These are phyloP conservation scores for Lactifluus pinguis DNA, from an alignment of 768 basidiomycete species.

Conservation along the genomic window DNA sequence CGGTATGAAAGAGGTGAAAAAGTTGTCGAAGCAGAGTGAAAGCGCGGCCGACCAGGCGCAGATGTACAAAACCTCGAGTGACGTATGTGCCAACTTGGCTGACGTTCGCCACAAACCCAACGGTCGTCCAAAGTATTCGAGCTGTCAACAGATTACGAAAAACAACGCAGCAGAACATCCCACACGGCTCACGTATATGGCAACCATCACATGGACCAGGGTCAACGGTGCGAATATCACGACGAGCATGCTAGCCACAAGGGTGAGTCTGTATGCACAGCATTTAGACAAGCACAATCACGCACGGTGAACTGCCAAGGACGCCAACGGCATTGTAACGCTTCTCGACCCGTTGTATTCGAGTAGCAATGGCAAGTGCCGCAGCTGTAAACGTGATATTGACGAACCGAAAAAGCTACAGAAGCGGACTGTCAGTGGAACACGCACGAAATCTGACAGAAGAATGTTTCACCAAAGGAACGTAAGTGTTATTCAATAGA, in stretches of 20 bases:
- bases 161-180: slow-evolving; percentile 13
- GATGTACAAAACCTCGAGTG: slow-evolving; percentile 82
- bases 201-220: slow-evolving; percentile 73
- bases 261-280: slow-evolving; percentile 32
- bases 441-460: neutral
- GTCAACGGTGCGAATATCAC: slow-evolving; percentile 83
- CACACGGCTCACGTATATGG: slow-evolving; percentile 64
- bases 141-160: slow-evolving; percentile 33
- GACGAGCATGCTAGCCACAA: slow-evolving; percentile 51
- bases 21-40: slow-evolving; percentile 85
- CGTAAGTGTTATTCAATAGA: slow-evolving; percentile 65
- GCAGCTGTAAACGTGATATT: slow-evolving; percentile 77
- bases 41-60: slow-evolving; percentile 91
- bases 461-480: slow-evolving; percentile 54
- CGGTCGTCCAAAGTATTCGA: slow-evolving; percentile 89
- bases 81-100: slow-evolving; percentile 76
- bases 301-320: slow-evolving; percentile 59
- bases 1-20: slow-evolving; percentile 77
- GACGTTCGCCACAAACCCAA: slow-evolving; percentile 90
- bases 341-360: slow-evolving; percentile 54
- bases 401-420: slow-evolving; percentile 80
- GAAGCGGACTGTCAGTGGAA: slow-evolving; percentile 2
- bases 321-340: slow-evolving; percentile 48
- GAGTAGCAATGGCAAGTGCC: slow-evolving; percentile 71
- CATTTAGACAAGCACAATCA: neutral